These are phyloP conservation scores for Gossypium australe DNA, from an alignment of 345 rosid species.

Conservation along the genomic window DNA sequence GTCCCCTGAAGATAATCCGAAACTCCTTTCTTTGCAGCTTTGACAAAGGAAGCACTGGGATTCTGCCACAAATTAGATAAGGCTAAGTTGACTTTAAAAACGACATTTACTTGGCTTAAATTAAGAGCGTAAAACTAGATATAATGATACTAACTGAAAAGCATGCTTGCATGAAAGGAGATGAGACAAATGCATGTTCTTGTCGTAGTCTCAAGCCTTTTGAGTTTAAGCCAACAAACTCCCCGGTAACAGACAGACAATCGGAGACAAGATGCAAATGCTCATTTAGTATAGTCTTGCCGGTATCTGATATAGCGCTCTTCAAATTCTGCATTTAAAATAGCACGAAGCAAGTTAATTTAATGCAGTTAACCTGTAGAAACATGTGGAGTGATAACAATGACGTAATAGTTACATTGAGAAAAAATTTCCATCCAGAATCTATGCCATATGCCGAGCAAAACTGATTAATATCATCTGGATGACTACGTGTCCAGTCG, in stretches of 20 bases:
- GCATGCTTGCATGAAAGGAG: slow-evolving; percentile 89
- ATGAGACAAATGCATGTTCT: slow-evolving; percentile 46
- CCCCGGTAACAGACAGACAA: slow-evolving; percentile 71
- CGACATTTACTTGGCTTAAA: background rate
- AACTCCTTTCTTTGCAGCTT: slow-evolving; percentile 75
- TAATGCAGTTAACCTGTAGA: background rate
- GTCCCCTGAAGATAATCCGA: slow-evolving; percentile 70
- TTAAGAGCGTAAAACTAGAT: background rate
- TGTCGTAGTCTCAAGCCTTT: slow-evolving; percentile 67
- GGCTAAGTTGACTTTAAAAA: background rate
- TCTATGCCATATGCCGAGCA: slow-evolving; percentile 68
- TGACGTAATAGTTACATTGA: slow-evolving; percentile 38
- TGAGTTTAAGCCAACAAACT: slow-evolving; percentile 74
- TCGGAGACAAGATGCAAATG: slow-evolving; percentile 68
- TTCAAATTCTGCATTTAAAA: slow-evolving; percentile 52
- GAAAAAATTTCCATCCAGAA: slow-evolving; percentile 62
- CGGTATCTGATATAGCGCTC: slow-evolving; percentile 73
- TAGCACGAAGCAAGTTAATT: background rate
- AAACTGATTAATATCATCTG: slow-evolving; percentile 67
- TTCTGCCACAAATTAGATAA: slow-evolving; percentile 38
- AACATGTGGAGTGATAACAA: background rate
- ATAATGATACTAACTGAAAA: slow-evolving; percentile 61
- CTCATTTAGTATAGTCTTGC: slow-evolving; percentile 61
- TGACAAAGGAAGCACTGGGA: slow-evolving; percentile 73
- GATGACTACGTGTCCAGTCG: slow-evolving; percentile 88